These are phyloP conservation scores for Moringa oleifera DNA, from an alignment of 345 rosid genomes.

Conservation along the genomic window DNA sequence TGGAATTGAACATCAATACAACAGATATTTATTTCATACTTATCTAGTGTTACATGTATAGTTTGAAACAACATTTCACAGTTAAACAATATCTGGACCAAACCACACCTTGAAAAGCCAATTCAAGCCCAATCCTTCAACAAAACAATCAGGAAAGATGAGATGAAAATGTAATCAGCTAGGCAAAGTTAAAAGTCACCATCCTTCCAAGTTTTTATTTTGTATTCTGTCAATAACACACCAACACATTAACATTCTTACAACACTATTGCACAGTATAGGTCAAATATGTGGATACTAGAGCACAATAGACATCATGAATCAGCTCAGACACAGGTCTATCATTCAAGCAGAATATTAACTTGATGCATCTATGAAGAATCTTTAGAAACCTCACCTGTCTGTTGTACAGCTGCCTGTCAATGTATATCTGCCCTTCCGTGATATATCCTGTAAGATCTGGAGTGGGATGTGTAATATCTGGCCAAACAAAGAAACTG, in stretches of 20 bases:
- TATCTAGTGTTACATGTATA: background rate
- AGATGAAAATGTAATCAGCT: too few relatives aligned
- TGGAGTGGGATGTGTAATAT: conserved; percentile 97
- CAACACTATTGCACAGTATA: background rate
- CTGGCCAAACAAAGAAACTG: conserved; percentile 32
- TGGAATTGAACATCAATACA: background rate
- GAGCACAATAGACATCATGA: background rate
- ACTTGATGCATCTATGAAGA: too few relatives aligned
- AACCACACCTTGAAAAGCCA: too few relatives aligned
- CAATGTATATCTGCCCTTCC: conserved; percentile 85
- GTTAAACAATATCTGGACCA: background rate
- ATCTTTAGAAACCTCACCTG: conserved; percentile 34
- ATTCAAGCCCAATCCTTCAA: too few relatives aligned
- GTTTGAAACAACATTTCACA: too few relatives aligned
- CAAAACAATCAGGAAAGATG: too few relatives aligned
- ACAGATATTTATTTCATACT: background rate
- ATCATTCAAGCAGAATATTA: background rate
- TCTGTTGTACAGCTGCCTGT: conserved; percentile 75
- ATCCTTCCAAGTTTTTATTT: too few relatives aligned
- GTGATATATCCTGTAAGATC: conserved; percentile 99
- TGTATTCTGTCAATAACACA: conserved; percentile 7
- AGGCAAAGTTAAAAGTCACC: too few relatives aligned
- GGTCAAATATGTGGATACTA: background rate
- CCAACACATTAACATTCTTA: background rate
- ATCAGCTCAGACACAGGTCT: background rate